Evolutionary conservation across 2,329 filamentous ascomycete genomes (phyloP).

Genomic region (Fusarium newnesense): DNA sequence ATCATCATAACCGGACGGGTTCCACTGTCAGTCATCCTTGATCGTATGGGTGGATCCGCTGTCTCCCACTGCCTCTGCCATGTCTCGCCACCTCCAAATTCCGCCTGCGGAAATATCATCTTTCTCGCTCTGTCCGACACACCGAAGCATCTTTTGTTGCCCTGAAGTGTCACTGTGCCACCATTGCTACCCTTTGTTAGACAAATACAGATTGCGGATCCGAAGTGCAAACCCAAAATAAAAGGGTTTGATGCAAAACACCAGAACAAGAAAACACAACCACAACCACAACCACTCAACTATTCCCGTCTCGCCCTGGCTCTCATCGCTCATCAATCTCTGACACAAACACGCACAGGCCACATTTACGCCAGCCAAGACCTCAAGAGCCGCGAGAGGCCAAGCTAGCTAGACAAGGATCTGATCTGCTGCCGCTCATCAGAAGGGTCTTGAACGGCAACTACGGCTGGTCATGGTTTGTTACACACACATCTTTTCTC

Average conservation of each 20-base stretch:
- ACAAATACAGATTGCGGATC: slow-evolving; percentile 10
- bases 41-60: slow-evolving; percentile 30
- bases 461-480: slow-evolving; percentile 1
- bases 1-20: slow-evolving; percentile 23
- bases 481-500: slow-evolving; percentile 11
- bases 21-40: slow-evolving; percentile 25
- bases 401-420: slow-evolving; percentile 28
- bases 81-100: slow-evolving; percentile 22
- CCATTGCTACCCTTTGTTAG: neutral
- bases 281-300: neutral
- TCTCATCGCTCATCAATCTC: slow-evolving; percentile 15
- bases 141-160: neutral
- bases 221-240: neutral
- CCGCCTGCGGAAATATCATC: slow-evolving; percentile 17
- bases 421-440: slow-evolving; percentile 32
- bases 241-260: neutral
- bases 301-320: neutral
- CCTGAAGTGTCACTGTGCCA: neutral
- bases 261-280: neutral
- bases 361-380: slow-evolving; percentile 35
- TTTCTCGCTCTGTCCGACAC: neutral
- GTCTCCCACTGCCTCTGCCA: neutral
- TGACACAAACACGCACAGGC: slow-evolving; percentile 16
- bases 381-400: slow-evolving; percentile 38
- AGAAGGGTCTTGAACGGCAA: slow-evolving; percentile 19